Conservation (phyloP, 495 filamentous ascomycete species). For the Astrothelium macrocarpum region DNA sequence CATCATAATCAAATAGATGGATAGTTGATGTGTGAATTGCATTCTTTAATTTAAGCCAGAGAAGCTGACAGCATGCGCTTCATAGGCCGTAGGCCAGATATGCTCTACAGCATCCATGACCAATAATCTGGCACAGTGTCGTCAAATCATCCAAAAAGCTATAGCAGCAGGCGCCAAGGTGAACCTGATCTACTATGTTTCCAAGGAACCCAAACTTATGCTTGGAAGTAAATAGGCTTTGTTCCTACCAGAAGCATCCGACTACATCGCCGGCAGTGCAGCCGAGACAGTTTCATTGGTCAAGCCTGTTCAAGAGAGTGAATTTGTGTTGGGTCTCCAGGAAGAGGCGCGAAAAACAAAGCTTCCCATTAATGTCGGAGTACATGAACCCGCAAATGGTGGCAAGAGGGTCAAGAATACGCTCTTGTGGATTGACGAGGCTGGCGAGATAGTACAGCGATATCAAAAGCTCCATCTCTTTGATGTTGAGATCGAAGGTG, state of each 20-base stretch:
- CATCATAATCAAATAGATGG: background rate
- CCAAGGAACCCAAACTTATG: background rate
- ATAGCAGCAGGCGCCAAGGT: slow-evolving; percentile 70
- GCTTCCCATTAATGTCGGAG: slow-evolving; percentile 75
- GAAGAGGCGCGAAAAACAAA: slow-evolving; percentile 48
- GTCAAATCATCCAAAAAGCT: slow-evolving; percentile 59
- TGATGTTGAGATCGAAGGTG: slow-evolving; percentile 57
- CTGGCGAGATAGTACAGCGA: slow-evolving; percentile 49
- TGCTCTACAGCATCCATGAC: slow-evolving; percentile 72
- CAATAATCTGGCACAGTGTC: slow-evolving; percentile 70
- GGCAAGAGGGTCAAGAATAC: slow-evolving; percentile 51
- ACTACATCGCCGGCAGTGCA: slow-evolving; percentile 67
- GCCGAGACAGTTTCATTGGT: slow-evolving; percentile 59
- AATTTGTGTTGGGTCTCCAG: slow-evolving; percentile 66
- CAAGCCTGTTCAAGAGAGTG: slow-evolving; percentile 42
- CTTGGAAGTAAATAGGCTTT: slow-evolving; percentile 46
- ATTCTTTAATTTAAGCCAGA: background rate
- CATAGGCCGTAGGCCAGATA: slow-evolving; percentile 79
- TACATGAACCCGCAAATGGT: slow-evolving; percentile 64
- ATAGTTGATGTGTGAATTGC: background rate
- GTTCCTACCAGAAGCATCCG: slow-evolving; percentile 85
- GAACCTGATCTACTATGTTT: slow-evolving; percentile 7
- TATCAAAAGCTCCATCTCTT: slow-evolving; percentile 78
- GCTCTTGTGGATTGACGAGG: slow-evolving; percentile 59
- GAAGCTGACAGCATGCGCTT: background rate